Evolutionary conservation across 169 alveolate genomes (phyloP), one percentile per base, ranked within the genome.

Genomic region (Eimeria sp.): DNA sequence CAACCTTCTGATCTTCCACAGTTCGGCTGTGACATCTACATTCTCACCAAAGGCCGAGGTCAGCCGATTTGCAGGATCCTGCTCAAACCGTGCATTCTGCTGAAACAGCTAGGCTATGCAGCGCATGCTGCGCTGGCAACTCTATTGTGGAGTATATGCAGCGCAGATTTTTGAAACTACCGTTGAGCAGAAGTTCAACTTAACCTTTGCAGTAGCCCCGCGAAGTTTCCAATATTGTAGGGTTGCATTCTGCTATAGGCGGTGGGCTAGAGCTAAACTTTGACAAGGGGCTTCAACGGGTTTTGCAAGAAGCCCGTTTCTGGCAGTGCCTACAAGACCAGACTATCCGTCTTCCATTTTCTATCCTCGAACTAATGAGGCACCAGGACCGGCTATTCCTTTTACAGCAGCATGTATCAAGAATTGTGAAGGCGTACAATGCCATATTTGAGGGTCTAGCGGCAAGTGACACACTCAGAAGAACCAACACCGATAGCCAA

Each of bases 401-500:
- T 22, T 95, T 98, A 49, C 98, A 98, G 95, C 99, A 98, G 96
- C 98, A 98, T 89, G 99, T 98, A 22, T 97, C 98, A 97, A 96
- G 98, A 27, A 98, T 98, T 51, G 99, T 98, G 14, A 97, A 99
- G 89, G 99, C 98, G 87, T 98, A 98, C 96, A 98, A 98, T 95
- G 97, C 92, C 54, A 98, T 98, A 94, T 97, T 98, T 70, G 97
- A 97, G 47, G 96, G 96, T 14, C 97, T 98, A 92, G 88, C 97
- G 89, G 95, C 73, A 70, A 47, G 95, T n/a, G 20, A 6, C 14
- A 45, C 65, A 63, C 93, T 43, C 34, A 58, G 45, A 34, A 30
- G 47, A 20, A 34, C 27, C 83, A 73, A 34, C 40, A 34, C 40
- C 40, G 40, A 34, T 51, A 73, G 54, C n/a, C 51, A 13, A 25